These are phyloP conservation scores for Taiozyma sp. DNA, from an alignment of 1,139 yeast genomes.

Conservation along the genomic window DNA sequence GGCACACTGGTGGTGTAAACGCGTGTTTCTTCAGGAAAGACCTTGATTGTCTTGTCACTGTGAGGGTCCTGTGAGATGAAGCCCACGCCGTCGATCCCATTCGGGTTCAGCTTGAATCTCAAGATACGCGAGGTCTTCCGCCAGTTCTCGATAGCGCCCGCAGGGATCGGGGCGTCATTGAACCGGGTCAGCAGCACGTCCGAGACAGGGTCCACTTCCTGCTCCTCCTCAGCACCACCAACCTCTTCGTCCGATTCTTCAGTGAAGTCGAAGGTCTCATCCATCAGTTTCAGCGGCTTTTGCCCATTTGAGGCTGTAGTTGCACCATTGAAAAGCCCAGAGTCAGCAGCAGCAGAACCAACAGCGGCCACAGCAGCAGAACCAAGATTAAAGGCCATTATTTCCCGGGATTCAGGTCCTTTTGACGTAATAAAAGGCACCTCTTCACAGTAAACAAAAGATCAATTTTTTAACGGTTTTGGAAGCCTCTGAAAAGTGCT, in stretches of 20 bases:
- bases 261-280: constrained; percentile 2
- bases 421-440: neutral
- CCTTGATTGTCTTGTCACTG: constrained; percentile 19
- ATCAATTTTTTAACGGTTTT: neutral
- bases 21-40: constrained; percentile 26
- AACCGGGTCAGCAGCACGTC: constrained; percentile 33
- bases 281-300: constrained; percentile 1
- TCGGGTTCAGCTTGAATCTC: constrained; percentile 37
- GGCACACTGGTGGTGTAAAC: constrained; percentile 37
- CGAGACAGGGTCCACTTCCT: constrained; percentile 33
- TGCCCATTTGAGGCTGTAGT: neutral
- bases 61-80: constrained; percentile 32
- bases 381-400: neutral
- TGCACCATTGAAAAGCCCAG: neutral
- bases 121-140: constrained; percentile 31
- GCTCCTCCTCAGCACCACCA: constrained; percentile 22
- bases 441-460: neutral
- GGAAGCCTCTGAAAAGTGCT: neutral
- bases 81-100: constrained; percentile 35
- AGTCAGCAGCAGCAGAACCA: neutral
- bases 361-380: neutral
- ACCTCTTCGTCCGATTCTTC: constrained; percentile 11
- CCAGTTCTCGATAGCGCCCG: constrained; percentile 25
- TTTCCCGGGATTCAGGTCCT: neutral
- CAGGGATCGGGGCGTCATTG: constrained; percentile 31